Evolutionary conservation across 805 yeast species (phyloP).

Genomic region (Candida nonsorbophila): DNA sequence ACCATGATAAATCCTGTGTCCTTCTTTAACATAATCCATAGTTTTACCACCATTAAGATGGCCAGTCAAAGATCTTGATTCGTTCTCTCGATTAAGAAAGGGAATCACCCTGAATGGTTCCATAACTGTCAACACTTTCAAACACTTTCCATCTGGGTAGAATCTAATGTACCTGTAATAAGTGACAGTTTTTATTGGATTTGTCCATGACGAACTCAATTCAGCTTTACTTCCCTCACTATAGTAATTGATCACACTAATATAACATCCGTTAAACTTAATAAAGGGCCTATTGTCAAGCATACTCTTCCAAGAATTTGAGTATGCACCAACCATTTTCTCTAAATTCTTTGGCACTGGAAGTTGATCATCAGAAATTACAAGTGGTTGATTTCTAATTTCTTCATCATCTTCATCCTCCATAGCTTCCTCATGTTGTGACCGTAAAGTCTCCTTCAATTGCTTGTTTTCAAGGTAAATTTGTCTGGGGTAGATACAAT

Average conservation of each 20-base stretch:
- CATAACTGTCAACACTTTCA: constrained; percentile 62
- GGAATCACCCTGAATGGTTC: constrained; percentile 71
- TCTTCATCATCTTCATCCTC: constrained; percentile 35
- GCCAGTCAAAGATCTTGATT: constrained; percentile 9
- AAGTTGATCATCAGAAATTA: constrained; percentile 10
- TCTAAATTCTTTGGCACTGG: constrained; percentile 32
- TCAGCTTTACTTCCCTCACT: constrained; percentile 76
- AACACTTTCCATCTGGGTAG: constrained; percentile 69
- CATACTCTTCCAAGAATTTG: constrained; percentile 44
- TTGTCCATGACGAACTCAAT: constrained; percentile 59
- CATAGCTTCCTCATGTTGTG: constrained; percentile 5
- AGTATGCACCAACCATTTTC: constrained; percentile 22
- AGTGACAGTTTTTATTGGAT: constrained; percentile 79
- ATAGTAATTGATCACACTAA: constrained; percentile 77
- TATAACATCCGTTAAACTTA: constrained; percentile 78
- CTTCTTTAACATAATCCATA: constrained; percentile 20
- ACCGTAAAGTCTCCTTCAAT: constrained; percentile 19
- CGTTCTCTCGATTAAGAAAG: constrained; percentile 25
- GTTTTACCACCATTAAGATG: constrained; percentile 5
- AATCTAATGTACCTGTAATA: constrained; percentile 84
- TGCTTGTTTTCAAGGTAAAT: constrained; percentile 41
- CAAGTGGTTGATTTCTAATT: constrained; percentile 40
- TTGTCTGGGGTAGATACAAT: constrained; percentile 50
- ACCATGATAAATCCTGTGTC: constrained; percentile 41
- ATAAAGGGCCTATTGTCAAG: constrained; percentile 64